Conservation (phyloP, 495 filamentous ascomycete genomes). For the Talaromyces borbonicus region DNA sequence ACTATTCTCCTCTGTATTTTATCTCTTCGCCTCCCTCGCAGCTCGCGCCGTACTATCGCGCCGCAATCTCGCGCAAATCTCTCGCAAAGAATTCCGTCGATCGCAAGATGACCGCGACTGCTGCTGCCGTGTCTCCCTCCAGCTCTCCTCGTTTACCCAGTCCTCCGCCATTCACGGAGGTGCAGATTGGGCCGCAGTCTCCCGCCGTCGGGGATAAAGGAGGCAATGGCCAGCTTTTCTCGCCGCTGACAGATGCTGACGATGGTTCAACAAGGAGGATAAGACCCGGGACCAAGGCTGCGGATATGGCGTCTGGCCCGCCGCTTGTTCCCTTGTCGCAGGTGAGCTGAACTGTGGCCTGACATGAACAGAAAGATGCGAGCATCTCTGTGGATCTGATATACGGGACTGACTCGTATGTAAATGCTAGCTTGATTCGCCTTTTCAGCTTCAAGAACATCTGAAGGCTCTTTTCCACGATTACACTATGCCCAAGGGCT, state of each 20-base stretch:
- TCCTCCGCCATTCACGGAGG: conserved; percentile 83
- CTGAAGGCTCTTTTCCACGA: conserved; percentile 81
- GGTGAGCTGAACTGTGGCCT: conserved; percentile 37
- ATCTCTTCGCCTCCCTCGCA: conserved; percentile 15
- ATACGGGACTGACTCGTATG: too few relatives aligned
- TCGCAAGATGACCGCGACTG: conserved; percentile 30
- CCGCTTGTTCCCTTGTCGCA: conserved; percentile 77
- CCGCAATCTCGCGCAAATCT: conserved; percentile 3
- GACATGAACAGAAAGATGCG: not conserved
- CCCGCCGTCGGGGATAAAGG: conserved; percentile 49
- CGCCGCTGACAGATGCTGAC: conserved; percentile 42
- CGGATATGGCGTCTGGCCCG: conserved; percentile 84
- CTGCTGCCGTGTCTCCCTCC: conserved; percentile 53
- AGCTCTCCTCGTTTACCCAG: conserved; percentile 81
- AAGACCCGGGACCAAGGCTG: conserved; percentile 80
- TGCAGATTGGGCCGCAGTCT: conserved; percentile 78
- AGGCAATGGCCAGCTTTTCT: conserved; percentile 26
- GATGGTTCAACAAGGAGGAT: conserved; percentile 71
- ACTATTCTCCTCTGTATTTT: conserved; percentile 10
- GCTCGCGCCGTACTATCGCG: conserved; percentile 12
- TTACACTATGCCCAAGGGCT: conserved; percentile 57
- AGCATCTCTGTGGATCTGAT: not conserved
- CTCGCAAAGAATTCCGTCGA: conserved; percentile 6
- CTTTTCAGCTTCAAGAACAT: conserved; percentile 98
- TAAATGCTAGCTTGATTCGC: conserved; percentile 84